Evolutionary conservation across 1,284 basidiomycete species (phyloP).

Genomic region (Mycena sp.): DNA sequence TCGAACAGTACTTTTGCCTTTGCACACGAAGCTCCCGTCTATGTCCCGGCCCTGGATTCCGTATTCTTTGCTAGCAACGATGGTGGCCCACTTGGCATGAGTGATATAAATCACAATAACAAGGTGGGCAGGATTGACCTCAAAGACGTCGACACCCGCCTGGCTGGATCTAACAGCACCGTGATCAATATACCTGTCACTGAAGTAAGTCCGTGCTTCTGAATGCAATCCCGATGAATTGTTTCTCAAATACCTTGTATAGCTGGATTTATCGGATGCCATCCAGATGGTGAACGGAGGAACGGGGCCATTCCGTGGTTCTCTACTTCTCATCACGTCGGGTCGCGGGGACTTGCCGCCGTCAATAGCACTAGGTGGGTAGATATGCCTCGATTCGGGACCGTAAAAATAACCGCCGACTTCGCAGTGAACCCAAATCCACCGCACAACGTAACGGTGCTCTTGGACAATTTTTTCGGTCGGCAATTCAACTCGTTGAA

Average conservation of each 20-base stretch:
- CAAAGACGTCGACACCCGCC: slow-evolving; percentile 51
- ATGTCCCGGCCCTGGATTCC: slow-evolving; percentile 28
- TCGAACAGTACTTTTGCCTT: slow-evolving; percentile 33
- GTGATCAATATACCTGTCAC: slow-evolving; percentile 64
- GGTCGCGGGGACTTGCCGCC: slow-evolving; percentile 73
- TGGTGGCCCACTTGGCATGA: slow-evolving; percentile 52
- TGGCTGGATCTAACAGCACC: slow-evolving; percentile 37
- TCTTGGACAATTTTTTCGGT: slow-evolving; percentile 78
- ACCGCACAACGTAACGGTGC: slow-evolving; percentile 70
- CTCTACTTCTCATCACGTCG: slow-evolving; percentile 72
- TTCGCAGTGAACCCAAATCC: slow-evolving; percentile 69
- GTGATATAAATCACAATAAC: slow-evolving; percentile 56
- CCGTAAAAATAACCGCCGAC: no score
- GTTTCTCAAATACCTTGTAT: neutral
- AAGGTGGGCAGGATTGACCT: slow-evolving; percentile 57
- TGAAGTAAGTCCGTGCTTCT: slow-evolving; percentile 48
- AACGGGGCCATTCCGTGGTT: slow-evolving; percentile 71
- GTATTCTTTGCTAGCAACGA: slow-evolving; percentile 56
- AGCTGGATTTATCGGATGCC: slow-evolving; percentile 59
- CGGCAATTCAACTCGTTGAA: slow-evolving; percentile 86
- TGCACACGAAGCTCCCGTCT: slow-evolving; percentile 32
- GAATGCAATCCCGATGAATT: slow-evolving; percentile 2
- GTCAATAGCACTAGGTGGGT: slow-evolving; percentile 68
- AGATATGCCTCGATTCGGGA: no score
- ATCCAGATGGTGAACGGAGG: slow-evolving; percentile 81